Conservation (phyloP, 2,329 filamentous ascomycete genomes). For the Podosphaera xanthii region DNA sequence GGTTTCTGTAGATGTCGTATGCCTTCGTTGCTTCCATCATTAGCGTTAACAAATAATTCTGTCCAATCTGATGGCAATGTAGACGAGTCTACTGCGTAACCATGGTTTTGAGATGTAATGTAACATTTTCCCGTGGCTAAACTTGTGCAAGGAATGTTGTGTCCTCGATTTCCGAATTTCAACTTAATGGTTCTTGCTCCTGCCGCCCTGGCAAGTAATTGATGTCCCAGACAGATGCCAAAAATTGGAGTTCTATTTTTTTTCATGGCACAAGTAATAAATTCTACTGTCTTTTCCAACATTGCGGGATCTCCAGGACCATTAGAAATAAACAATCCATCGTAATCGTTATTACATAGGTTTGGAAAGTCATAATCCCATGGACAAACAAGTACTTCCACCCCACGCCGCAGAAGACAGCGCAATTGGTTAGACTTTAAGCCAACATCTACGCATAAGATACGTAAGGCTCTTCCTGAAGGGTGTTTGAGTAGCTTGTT, state of each 20-base stretch:
- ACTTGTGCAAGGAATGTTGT: constrained; percentile 96
- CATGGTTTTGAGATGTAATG: constrained; percentile 97
- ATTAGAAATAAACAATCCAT: constrained; percentile 95
- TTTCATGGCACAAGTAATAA: constrained; percentile 53
- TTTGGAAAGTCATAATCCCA: constrained; percentile 84
- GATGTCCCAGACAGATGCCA: constrained; percentile 88
- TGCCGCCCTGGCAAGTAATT: constrained; percentile 70
- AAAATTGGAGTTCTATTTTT: constrained; percentile 74
- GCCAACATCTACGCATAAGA: constrained; percentile 87
- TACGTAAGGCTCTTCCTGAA: constrained; percentile 64
- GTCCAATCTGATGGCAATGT: constrained; percentile 62
- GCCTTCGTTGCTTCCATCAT: constrained; percentile 94
- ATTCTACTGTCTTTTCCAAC: constrained; percentile 55
- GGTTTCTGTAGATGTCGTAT: constrained; percentile 70
- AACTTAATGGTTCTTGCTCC: constrained; percentile 79
- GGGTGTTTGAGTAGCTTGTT: constrained; percentile 60
- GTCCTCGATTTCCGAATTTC: constrained; percentile 97
- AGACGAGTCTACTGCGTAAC: constrained; percentile 70
- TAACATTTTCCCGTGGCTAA: constrained; percentile 90
- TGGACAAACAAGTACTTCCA: constrained; percentile 83
- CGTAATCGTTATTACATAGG: constrained; percentile 61
- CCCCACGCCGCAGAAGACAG: constrained; percentile 72
- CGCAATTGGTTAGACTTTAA: constrained; percentile 96
- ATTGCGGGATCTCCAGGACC: constrained; percentile 87
- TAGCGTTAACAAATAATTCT: constrained; percentile 93